phyloP scores from a whole-genome alignment of 805 yeast genomes.

The Trichomonascus vanleenenianus region DNA sequence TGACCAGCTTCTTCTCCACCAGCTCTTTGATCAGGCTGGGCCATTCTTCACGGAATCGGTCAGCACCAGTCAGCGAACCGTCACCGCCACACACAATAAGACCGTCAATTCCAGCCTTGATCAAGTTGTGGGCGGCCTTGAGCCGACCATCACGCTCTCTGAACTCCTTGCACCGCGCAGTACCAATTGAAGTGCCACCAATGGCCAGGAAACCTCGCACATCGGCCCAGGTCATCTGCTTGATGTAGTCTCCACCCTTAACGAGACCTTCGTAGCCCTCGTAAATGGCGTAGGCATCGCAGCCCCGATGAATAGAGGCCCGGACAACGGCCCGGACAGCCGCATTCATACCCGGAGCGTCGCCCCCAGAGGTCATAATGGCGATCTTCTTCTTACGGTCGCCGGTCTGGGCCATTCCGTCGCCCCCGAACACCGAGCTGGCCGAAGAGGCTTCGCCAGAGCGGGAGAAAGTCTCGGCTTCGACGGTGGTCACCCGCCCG shows the following conservation, averaged over 20 bases:
- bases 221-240: slow-evolving; percentile 83
- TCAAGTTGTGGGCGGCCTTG: slow-evolving; percentile 75
- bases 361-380: slow-evolving; percentile 98
- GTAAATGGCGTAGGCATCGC: slow-evolving; percentile 84
- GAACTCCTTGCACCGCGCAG: slow-evolving; percentile 87
- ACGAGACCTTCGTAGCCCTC: slow-evolving; percentile 96
- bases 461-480: not conserved
- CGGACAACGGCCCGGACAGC: slow-evolving; percentile 93
- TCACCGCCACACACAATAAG: slow-evolving; percentile 97
- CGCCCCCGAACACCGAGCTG: slow-evolving; percentile 10
- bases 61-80: slow-evolving; percentile 97
- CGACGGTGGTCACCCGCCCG: slow-evolving; percentile 1
- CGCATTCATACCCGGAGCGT: slow-evolving; percentile 98
- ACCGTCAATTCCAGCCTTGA: slow-evolving; percentile 85
- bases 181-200: slow-evolving; percentile 96
- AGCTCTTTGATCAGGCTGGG: slow-evolving; percentile 77
- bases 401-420: slow-evolving; percentile 1
- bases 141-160: slow-evolving; percentile 80
- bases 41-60: slow-evolving; percentile 90
- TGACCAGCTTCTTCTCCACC: slow-evolving; percentile 44
- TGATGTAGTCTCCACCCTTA: slow-evolving; percentile 71
- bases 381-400: slow-evolving; percentile 56
- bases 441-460: slow-evolving; percentile 1
- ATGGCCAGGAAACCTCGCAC: slow-evolving; percentile 88
- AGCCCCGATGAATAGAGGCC: slow-evolving; percentile 77